Base-by-base conservation (phyloP, 306 rosid genomes). In the Geum urbanum region DNA sequence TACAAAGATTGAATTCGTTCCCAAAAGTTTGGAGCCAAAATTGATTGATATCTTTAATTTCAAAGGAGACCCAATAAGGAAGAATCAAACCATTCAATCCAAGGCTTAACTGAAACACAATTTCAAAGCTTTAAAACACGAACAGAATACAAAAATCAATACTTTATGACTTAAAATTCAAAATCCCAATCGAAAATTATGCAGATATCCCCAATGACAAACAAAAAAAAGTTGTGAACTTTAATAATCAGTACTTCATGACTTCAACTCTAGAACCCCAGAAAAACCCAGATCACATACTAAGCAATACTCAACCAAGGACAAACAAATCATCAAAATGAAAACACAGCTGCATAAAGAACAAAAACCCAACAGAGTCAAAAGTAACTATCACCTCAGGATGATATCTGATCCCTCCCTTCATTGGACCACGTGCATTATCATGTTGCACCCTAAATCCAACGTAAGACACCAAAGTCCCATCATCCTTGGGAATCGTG, bases 371-470 rank as follows among this genome's bases (percentile, higher is more conserved):
- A 63, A 67, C 44, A 56, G 19, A 72, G 48, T 24, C 43, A 61
- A 50, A 52, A 27, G 12, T 44, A 13, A 5, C 32, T 18, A 40
- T 44, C 15, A 87, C 92, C 92, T 87, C 92, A 43, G 78, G 88
- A 79, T 87, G 92, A 40, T 57, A 87, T 81, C 90, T 77, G 78
- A 85, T 85, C 53, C 92, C 92, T 70, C 92, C 90, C 62, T 87
- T 87, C 92, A 87, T 87, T 14, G 92, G 90, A 6, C 92, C 92
- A 74, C 90, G 86, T 62, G 92, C 88, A 73, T 87, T 87, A 46
- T 87, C 92, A 74, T 87, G 92, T 43, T 85, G 92, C 15, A 87
- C 82, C 70, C 90, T 79, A 66, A 83, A 87, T 8, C 92, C 92
- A 66, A 87, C 78, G 58, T 72, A 83, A 1, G 92, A 83, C 5